phyloP scores from a whole-genome alignment of 176 grass and related monocot species.

The Phragmites australis region DNA sequence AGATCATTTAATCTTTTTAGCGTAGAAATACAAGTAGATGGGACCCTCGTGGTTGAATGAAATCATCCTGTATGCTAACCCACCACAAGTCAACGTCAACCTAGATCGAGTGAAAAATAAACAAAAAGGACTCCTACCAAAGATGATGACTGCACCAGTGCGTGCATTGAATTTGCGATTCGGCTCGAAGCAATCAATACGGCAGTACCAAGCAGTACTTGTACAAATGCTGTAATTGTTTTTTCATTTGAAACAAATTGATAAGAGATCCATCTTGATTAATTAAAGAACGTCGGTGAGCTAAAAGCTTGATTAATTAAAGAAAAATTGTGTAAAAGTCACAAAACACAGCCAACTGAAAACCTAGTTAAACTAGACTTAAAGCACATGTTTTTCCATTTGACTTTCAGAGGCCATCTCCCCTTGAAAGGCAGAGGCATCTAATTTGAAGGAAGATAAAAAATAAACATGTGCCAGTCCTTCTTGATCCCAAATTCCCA shows the following conservation, averaged over 20 bases:
- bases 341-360: no score
- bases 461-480: not conserved
- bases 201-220: not conserved
- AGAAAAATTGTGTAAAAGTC: no score
- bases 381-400: not conserved
- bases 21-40: not conserved
- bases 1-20: no score
- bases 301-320: no score
- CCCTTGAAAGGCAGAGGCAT: not conserved
- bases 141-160: not conserved
- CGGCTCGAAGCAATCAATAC: not conserved
- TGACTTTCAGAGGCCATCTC: not conserved
- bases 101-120: not conserved
- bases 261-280: no score
- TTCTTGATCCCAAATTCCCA: not conserved
- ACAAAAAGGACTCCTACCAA: slow-evolving; percentile 17
- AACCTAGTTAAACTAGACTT: no score
- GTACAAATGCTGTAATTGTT: no score
- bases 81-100: slow-evolving; percentile 19
- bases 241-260: not conserved
- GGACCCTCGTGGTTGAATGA: not conserved
- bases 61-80: not conserved
- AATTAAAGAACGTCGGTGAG: no score
- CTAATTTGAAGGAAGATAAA: not conserved
- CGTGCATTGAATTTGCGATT: slow-evolving; percentile 15